Percentiles rank a stretch among this genome's conserved stretches.
These are phyloP conservation scores for Apostasia shenzhenica DNA, from an alignment of 106 monocot species.

Conservation along the genomic window DNA sequence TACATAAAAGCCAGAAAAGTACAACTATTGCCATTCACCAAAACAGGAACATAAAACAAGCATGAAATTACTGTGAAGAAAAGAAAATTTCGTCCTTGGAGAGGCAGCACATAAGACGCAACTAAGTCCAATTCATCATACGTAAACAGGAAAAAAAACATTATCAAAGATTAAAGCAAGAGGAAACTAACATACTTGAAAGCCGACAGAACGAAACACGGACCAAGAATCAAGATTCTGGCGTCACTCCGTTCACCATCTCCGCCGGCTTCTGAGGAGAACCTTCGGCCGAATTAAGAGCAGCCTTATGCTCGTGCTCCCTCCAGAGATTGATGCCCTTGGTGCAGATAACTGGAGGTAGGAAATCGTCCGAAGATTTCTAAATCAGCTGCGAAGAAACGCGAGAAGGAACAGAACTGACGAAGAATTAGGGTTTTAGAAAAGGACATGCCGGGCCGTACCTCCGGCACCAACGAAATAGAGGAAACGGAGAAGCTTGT, in stretches of 20 bases:
- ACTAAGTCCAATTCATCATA: no score
- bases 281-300: constrained; percentile 27
- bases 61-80: no score
- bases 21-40: no score
- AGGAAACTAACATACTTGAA: no score
- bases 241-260: neutral
- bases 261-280: constrained; percentile 2
- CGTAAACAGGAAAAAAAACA: no score
- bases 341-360: constrained; percentile 45
- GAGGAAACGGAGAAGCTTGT: constrained; percentile 47
- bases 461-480: constrained; percentile 65
- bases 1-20: no score
- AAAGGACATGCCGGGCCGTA: neutral
- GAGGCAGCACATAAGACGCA: no score
- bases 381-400: neutral
- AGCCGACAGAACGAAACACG: no score
- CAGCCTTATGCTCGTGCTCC: constrained; percentile 47
- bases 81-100: no score
- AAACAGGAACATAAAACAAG: no score
- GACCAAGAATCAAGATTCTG: neutral
- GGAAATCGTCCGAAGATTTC: neutral
- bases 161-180: no score
- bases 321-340: constrained; percentile 57
- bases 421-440: neutral
- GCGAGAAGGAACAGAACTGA: neutral